These are phyloP conservation scores for Exsudoporus floridanus DNA, from an alignment of 1,284 basidiomycete species.

Conservation along the genomic window DNA sequence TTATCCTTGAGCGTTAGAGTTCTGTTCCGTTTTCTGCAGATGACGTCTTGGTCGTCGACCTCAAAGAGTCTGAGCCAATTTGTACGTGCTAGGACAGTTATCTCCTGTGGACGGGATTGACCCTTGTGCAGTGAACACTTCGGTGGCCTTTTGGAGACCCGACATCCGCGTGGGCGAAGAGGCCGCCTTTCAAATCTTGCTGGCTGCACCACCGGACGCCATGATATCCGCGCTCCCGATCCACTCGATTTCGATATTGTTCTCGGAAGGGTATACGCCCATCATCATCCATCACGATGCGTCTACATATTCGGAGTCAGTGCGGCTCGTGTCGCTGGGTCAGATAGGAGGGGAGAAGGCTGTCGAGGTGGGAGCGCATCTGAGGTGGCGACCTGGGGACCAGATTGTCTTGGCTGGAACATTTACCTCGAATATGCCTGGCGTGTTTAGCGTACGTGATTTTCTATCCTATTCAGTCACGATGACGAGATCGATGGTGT, in stretches of 20 bases:
- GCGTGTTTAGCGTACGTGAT: slow-evolving; percentile 45
- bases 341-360: slow-evolving; percentile 20
- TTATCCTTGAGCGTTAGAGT: slow-evolving; percentile 44
- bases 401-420: slow-evolving; percentile 58
- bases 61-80: slow-evolving; percentile 60
- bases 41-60: slow-evolving; percentile 57
- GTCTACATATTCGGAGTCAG: slow-evolving; percentile 4
- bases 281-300: slow-evolving; percentile 48
- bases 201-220: slow-evolving; percentile 49
- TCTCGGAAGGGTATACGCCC: slow-evolving; percentile 47
- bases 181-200: slow-evolving; percentile 70
- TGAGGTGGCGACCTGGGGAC: slow-evolving; percentile 57
- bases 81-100: slow-evolving; percentile 45
- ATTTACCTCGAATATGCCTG: slow-evolving; percentile 48
- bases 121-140: slow-evolving; percentile 54
- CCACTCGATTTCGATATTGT: slow-evolving; percentile 53
- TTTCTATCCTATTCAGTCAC: neutral
- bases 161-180: slow-evolving; percentile 60
- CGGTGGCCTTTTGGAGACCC: slow-evolving; percentile 67
- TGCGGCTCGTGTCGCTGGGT: slow-evolving; percentile 26
- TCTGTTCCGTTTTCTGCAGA: slow-evolving; percentile 62
- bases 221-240: slow-evolving; percentile 58
- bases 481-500: neutral
- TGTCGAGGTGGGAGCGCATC: slow-evolving; percentile 35
- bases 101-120: slow-evolving; percentile 1